These are phyloP conservation scores for Dipodascopsis tothii DNA, from an alignment of 805 yeast species.

Conservation along the genomic window DNA sequence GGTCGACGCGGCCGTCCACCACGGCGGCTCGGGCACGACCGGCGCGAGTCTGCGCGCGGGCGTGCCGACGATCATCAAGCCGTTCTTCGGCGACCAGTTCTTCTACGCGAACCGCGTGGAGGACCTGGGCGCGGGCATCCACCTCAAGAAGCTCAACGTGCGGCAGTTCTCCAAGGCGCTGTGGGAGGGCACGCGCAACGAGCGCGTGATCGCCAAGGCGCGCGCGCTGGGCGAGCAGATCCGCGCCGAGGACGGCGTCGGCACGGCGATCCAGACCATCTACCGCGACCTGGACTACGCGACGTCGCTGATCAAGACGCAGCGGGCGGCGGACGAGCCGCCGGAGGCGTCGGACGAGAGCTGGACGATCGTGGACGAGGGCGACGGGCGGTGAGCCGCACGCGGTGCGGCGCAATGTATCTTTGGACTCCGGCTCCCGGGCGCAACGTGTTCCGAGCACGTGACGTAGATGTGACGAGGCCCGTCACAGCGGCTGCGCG, in stretches of 20 bases:
- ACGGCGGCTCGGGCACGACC: slow-evolving; percentile 95
- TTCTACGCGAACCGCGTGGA: slow-evolving; percentile 83
- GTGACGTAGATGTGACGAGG: too few species aligned
- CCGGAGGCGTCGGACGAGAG: slow-evolving; percentile 1
- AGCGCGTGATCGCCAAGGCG: slow-evolving; percentile 63
- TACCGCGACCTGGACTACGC: slow-evolving; percentile 36
- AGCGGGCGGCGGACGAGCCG: neutral
- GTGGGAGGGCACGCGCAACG: slow-evolving; percentile 57
- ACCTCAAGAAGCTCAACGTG: slow-evolving; percentile 58
- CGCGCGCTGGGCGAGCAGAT: slow-evolving; percentile 54
- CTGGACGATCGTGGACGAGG: slow-evolving; percentile 3
- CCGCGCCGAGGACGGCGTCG: slow-evolving; percentile 71
- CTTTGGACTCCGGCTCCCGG: too few species aligned
- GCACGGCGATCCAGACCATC: slow-evolving; percentile 65
- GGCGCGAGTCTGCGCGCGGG: slow-evolving; percentile 87
- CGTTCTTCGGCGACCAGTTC: slow-evolving; percentile 94
- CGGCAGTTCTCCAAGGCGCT: slow-evolving; percentile 61
- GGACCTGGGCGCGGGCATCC: slow-evolving; percentile 79
- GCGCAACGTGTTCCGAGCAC: too few species aligned
- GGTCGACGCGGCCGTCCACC: slow-evolving; percentile 91
- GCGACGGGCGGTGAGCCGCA: too few species aligned
- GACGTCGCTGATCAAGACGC: slow-evolving; percentile 1
- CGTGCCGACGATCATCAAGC: slow-evolving; percentile 81
- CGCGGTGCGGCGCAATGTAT: too few species aligned
- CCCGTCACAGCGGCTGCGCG: too few species aligned